Percentiles rank a stretch among this genome's conserved stretches.
phyloP scores from a whole-genome alignment of 192 early-diverging fungal species.

The Backusella parvicylindrica region DNA sequence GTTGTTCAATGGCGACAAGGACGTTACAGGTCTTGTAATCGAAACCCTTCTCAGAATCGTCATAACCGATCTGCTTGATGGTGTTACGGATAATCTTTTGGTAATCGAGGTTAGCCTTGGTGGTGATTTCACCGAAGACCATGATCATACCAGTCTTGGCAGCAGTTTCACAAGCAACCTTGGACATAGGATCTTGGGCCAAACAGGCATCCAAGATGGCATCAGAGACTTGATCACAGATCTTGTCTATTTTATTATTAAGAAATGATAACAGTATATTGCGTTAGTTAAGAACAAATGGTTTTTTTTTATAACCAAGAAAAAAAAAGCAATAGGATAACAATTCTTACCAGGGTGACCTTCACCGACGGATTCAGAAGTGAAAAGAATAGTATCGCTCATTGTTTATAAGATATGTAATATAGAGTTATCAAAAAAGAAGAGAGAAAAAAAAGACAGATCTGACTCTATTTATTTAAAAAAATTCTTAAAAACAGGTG shows the following conservation, averaged over 20 bases:
- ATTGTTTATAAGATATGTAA: slow-evolving; percentile 4
- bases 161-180: slow-evolving; percentile 99
- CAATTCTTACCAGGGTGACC: slow-evolving; percentile 84
- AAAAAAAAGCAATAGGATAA: not conserved
- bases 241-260: slow-evolving; percentile 75
- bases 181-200: slow-evolving; percentile 91
- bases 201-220: slow-evolving; percentile 98
- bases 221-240: slow-evolving; percentile 99
- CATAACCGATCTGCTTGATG: slow-evolving; percentile 99
- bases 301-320: not conserved
- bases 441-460: not conserved
- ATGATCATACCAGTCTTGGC: slow-evolving; percentile 99
- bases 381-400: slow-evolving; percentile 95
- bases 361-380: slow-evolving; percentile 99
- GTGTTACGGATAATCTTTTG: slow-evolving; percentile 99
- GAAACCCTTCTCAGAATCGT: slow-evolving; percentile 98
- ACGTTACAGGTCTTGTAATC: slow-evolving; percentile 99
- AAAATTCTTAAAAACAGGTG: not conserved
- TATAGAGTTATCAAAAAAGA: not conserved
- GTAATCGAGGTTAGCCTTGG: slow-evolving; percentile 97
- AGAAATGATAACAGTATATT: not conserved
- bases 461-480: not conserved
- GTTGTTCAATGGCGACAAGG: slow-evolving; percentile 99
- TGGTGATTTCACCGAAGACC: slow-evolving; percentile 99
- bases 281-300: not conserved